Percentiles rank a stretch among this genome's conserved stretches.
Evolutionary conservation across 1,284 basidiomycete species (phyloP).

Genomic region (Fomes fomentarius): DNA sequence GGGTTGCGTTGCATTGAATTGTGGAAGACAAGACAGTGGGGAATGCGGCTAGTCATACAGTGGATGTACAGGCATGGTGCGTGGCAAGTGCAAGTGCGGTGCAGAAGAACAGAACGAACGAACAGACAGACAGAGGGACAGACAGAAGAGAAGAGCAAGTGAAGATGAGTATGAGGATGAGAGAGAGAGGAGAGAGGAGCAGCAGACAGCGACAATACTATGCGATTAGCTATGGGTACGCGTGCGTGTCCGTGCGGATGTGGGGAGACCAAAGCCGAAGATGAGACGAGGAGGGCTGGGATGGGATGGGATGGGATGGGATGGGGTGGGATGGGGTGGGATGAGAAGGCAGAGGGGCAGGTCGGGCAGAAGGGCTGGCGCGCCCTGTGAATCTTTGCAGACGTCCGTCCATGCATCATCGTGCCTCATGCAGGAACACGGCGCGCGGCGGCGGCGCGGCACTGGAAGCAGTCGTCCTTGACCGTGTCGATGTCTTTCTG

Average conservation of each 20-base stretch:
- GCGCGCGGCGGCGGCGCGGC: slow-evolving; percentile 39
- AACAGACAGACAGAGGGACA: no score
- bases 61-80: background rate
- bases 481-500: slow-evolving; percentile 43
- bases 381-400: no score
- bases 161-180: no score
- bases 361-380: slow-evolving; percentile 2
- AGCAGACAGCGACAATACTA: slow-evolving; percentile 18
- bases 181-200: background rate
- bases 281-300: background rate
- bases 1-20: no score
- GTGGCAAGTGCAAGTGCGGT: background rate
- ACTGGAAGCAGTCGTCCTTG: slow-evolving; percentile 43
- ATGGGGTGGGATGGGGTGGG: no score
- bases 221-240: slow-evolving; percentile 16
- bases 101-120: background rate
- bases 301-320: background rate
- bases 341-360: no score
- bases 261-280: background rate
- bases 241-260: slow-evolving; percentile 18
- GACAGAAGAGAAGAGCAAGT: no score
- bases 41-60: slow-evolving; percentile 3
- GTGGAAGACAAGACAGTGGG: no score
- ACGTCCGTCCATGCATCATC: no score
- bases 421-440: slow-evolving; percentile 30